Conservation (phyloP, 2,329 filamentous ascomycete genomes). For the Aspergillus vadensis region DNA sequence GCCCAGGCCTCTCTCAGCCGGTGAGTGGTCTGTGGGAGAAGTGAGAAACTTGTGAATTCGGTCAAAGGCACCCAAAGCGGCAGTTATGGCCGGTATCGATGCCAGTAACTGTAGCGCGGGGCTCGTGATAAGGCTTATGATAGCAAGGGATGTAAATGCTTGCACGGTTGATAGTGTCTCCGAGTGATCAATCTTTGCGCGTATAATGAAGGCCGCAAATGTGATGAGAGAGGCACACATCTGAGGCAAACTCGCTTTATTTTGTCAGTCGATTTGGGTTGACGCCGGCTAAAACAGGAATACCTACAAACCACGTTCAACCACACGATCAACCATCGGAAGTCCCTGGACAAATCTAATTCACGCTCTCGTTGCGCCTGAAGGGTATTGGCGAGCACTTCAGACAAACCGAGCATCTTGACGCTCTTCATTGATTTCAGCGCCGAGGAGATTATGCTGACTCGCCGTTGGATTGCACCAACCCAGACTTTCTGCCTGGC, state of each 20-base stretch:
- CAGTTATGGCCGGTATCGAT: not conserved
- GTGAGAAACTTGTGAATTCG: not conserved
- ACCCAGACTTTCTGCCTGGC: slow-evolving; percentile 5
- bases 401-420: slow-evolving; percentile 3
- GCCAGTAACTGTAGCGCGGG: slow-evolving; percentile 3
- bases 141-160: slow-evolving; percentile 10
- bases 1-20: not conserved
- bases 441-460: not conserved
- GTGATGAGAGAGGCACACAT: slow-evolving; percentile 6
- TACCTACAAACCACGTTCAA: slow-evolving; percentile 7
- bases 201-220: slow-evolving; percentile 4
- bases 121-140: slow-evolving; percentile 4
- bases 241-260: slow-evolving; percentile 5
- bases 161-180: slow-evolving; percentile 6
- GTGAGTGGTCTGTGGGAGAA: not conserved
- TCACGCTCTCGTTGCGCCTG: not conserved
- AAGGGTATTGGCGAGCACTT: not conserved
- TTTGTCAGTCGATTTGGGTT: not conserved
- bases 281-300: no score
- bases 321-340: slow-evolving; percentile 8
- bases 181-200: not conserved
- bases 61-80: slow-evolving; percentile 3
- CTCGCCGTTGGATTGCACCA: not conserved
- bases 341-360: not conserved
- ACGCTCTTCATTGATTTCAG: slow-evolving; percentile 7